Evolutionary conservation across 805 yeast genomes (phyloP), one percentile per base, ranked within the genome.

Genomic region (Kodamaea hsintzibuensis): DNA sequence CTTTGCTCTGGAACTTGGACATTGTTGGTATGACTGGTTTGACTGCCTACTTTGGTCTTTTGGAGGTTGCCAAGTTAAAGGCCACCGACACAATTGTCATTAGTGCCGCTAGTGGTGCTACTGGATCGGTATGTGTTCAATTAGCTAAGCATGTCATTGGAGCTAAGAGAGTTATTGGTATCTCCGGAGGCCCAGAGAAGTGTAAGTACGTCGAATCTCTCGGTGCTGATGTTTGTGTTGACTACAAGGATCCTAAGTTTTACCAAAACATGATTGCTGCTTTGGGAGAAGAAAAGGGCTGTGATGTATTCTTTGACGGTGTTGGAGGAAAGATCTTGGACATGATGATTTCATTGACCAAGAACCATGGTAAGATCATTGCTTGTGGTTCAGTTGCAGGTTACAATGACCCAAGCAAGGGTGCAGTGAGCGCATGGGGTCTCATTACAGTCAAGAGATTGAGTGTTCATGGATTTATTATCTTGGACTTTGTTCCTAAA

Each of bases 71-170:
- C n/a, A 68, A 75, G 45, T 65, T 83, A 53, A 60, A 66, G 57
- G 56, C 57, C 40, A 75, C 74, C 19, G 83, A 83, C 61, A 71
- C 76, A 7, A 73, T 82, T 58, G 68, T 84, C 45, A 71, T 85
- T 45, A 80, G 85, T 16, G 89, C 88, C 54, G 90, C 90, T 12
- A 79, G 86, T 7, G 91, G 91, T 56, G 88, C 89, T n/a, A 85
- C 86, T n/a, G 90, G 90, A 12, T 77, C 82, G 22, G 68, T 77
- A 47, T 80, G 74, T 47, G 80, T 84, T 17, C 89, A 84, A 64
- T 63, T 85, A 10, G 85, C 88, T 42, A 71, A 82, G 55, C 69
- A 78, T 40, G 66, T 81, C 9, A 73, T 79, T 63, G 79, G 80
- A 38, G 86, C 86, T 27, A 68, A 75, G 43, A 79, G 74, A 59